Base-by-base conservation (phyloP, 1,284 basidiomycete species). In the Macrocystidia cucumis region DNA sequence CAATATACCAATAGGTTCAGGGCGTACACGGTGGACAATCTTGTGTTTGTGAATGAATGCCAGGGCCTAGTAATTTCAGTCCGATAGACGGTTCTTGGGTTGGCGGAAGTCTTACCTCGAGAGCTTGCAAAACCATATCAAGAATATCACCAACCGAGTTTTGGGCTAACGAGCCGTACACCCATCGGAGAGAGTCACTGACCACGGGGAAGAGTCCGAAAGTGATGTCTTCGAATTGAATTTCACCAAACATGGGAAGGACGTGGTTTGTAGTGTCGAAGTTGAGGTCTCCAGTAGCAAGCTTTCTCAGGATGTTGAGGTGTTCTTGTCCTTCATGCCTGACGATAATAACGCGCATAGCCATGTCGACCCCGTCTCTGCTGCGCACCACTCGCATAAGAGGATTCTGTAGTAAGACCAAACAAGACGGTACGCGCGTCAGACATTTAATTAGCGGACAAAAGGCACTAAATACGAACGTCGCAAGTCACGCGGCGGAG, bases 61-160 rank as follows among this genome's bases (percentile, higher is more conserved):
- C 17, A 48, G 37, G 5, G 30, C 48, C 46, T 51, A 24, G 13
- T 21, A 2, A 17, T 20, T 24, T 18, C 3, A 21, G 9, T 28
- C n/a, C 34, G 12, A 13, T 5, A 13, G 37, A n/a, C n/a, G n/a
- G n/a, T n/a, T 38, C n/a, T n/a, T n/a, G n/a, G n/a, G n/a, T n/a
- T n/a, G n/a, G n/a, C n/a, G n/a, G n/a, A n/a, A n/a, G n/a, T 19
- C 36, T 39, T 36, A 56, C 57, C 47, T 57, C 54, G 3, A 57
- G 23, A 28, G 45, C 47, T 29, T 57, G 55, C 43, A 53, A 39
- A 11, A 57, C 29, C 47, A 56, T 54, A 22, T 56, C 49, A 4
- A 57, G 13, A 16, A 56, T 35, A 34, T 59, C 55, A 2, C 50
- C 56, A 1, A 50, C 52, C 4, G 54, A 55, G 24, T 53, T 51